These are phyloP conservation scores for Myochromella boudieri DNA, from an alignment of 768 basidiomycete genomes.

Conservation along the genomic window DNA sequence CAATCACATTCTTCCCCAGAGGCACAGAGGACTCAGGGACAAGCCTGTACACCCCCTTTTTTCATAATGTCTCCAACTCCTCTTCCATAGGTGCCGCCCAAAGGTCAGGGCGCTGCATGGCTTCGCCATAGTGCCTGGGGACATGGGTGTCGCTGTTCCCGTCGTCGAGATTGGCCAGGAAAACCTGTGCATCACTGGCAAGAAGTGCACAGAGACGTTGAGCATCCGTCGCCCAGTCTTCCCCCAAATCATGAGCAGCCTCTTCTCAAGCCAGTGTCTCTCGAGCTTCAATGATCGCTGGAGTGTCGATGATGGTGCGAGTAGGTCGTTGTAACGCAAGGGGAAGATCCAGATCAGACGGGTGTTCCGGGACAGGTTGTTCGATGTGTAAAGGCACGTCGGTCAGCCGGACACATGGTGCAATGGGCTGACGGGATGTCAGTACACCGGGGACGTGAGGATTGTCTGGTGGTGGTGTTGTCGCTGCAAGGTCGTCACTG, in stretches of 20 bases:
- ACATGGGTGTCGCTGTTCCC: not conserved
- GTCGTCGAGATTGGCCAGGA: not conserved
- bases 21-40: not conserved
- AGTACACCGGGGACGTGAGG: no score
- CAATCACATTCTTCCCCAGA: not conserved
- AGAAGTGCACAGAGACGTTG: not conserved
- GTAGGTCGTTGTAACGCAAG: not conserved
- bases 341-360: no score
- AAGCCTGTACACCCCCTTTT: constrained; percentile 1
- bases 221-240: not conserved
- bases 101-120: not conserved
- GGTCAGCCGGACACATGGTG: not conserved
- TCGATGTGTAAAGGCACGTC: not conserved
- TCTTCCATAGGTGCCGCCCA: not conserved
- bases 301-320: not conserved
- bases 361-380: no score
- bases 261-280: not conserved
- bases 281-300: no score
- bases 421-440: no score
- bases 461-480: not conserved
- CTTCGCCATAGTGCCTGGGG: not conserved
- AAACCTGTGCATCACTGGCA: no score
- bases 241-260: not conserved
- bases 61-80: not conserved
- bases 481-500: not conserved